These are phyloP conservation scores for Lipomyces yamanashiensis DNA, from an alignment of 805 yeast species.

Conservation along the genomic window DNA sequence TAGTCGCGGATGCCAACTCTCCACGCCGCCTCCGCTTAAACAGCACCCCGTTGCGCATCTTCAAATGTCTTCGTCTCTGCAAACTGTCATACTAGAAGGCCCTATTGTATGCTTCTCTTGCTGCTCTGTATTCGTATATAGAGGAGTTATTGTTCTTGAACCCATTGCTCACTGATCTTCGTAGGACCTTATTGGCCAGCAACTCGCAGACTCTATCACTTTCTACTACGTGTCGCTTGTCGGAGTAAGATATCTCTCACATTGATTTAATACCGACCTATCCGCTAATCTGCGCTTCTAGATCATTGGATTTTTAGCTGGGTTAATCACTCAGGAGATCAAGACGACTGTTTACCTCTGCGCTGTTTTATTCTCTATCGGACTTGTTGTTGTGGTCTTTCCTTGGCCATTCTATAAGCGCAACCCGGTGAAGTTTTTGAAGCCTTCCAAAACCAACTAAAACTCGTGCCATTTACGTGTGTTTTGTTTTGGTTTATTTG, in stretches of 20 bases:
- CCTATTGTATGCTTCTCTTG: slow-evolving; percentile 14
- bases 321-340: slow-evolving; percentile 56
- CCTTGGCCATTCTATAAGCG: slow-evolving; percentile 62
- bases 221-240: slow-evolving; percentile 43
- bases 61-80: slow-evolving; percentile 8
- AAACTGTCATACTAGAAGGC: slow-evolving; percentile 17
- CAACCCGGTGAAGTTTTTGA: slow-evolving; percentile 56
- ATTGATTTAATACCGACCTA: no score
- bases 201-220: slow-evolving; percentile 47
- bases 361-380: slow-evolving; percentile 45
- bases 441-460: slow-evolving; percentile 28
- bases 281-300: slow-evolving; percentile 1
- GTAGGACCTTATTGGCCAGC: slow-evolving; percentile 60
- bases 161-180: background rate
- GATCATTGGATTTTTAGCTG: slow-evolving; percentile 53
- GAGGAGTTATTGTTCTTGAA: background rate
- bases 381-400: slow-evolving; percentile 55
- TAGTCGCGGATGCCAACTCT: background rate
- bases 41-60: slow-evolving; percentile 4
- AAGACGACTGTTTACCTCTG: slow-evolving; percentile 49
- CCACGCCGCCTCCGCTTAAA: slow-evolving; percentile 1
- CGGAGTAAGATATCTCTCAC: slow-evolving; percentile 36
- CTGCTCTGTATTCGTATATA: background rate
- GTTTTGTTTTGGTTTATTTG: slow-evolving; percentile 20
- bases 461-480: slow-evolving; percentile 1